Evolutionary conservation across 2,329 filamentous ascomycete species (phyloP).

Genomic region (Penicillium sp.): DNA sequence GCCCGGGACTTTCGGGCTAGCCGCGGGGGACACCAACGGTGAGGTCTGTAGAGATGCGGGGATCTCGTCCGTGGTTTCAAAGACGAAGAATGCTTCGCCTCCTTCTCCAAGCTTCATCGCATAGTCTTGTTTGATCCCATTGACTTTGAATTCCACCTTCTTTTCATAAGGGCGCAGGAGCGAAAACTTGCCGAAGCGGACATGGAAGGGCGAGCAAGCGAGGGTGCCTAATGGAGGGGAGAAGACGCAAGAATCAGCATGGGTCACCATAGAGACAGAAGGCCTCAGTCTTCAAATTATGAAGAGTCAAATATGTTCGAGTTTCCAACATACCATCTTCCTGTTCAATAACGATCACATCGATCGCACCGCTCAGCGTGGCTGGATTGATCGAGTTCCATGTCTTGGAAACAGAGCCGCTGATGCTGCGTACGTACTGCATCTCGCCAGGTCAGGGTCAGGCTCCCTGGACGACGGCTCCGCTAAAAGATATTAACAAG

Average conservation of each 20-base stretch:
- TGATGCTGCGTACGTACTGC: constrained; percentile 97
- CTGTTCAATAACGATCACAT: constrained; percentile 97
- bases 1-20: constrained; percentile 67
- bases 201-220: constrained; percentile 95
- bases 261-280: neutral
- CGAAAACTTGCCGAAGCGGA: constrained; percentile 98
- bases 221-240: constrained; percentile 60
- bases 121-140: constrained; percentile 88
- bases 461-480: constrained; percentile 24
- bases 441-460: constrained; percentile 59
- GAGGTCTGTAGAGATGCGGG: constrained; percentile 95
- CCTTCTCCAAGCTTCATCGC: constrained; percentile 98
- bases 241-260: constrained; percentile 12
- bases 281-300: neutral
- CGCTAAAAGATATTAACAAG: constrained; percentile 9
- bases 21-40: constrained; percentile 86
- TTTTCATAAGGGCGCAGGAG: constrained; percentile 94
- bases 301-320: neutral
- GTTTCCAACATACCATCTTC: constrained; percentile 72
- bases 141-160: constrained; percentile 98
- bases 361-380: constrained; percentile 95
- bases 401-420: constrained; percentile 94
- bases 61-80: constrained; percentile 90
- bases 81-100: constrained; percentile 98
- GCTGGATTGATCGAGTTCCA: constrained; percentile 99